Base-by-base conservation (phyloP, 345 rosid species). In the Linum usitatissimum region DNA sequence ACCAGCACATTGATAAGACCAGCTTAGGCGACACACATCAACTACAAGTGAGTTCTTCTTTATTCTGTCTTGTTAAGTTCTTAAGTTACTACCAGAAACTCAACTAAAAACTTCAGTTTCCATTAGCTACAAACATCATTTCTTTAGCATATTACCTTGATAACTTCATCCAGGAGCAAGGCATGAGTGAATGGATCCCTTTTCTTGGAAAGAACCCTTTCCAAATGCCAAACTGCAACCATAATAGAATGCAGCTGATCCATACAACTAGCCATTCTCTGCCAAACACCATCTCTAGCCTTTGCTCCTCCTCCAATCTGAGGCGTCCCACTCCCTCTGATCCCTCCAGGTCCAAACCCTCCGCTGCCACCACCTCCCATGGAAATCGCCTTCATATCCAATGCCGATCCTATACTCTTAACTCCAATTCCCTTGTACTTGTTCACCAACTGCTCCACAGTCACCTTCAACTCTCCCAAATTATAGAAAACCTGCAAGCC, bases 401-500 rank as follows among this genome's bases (percentile, higher is more conserved):
- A 77, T 0, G 97, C 96, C 39, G 68, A 75, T 3, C 72, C 66
- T 17, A 94, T 79, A 18, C 91, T 88, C 84, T 90, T 93, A 75
- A 86, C 86, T 31, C 85, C 95, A 72, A 87, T 76, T 18, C 72
- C 82, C 76, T 76, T 93, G 45, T 90, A 90, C 84, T 82, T 93
- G 13, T 75, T 85, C 63, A 88, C 89, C 69, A 90, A 56, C 9
- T 82, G 94, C 67, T 86, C 99, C 64, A 93, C 99, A 53, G 87
- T 88, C 23, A 53, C 60, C 62, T 73, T 83, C 65, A 94, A 66
- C 78, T 94, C 99, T 12, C 97, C 96, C 49, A 94, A 76, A 77
- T 94, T 94, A 75, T 90, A 90, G 68, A 94, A 90, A 62, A 94
- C 97, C 72, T 94, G 99, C 75, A 94, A 70, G 1, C 99, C 99